phyloP scores from a whole-genome alignment of 331 rosid species.

The Telfairia occidentalis region DNA sequence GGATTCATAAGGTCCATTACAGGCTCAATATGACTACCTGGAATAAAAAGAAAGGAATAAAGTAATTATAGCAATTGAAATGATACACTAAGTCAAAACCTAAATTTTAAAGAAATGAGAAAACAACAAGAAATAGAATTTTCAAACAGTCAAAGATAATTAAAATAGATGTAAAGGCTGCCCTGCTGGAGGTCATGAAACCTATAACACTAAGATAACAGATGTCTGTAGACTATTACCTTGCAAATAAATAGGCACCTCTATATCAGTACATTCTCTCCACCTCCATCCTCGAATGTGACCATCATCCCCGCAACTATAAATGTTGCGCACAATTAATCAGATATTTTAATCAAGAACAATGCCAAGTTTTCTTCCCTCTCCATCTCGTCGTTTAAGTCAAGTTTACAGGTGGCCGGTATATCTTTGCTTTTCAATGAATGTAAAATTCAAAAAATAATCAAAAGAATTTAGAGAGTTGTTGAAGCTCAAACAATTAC shows the following conservation, averaged over 20 bases:
- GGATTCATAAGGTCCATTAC: slow-evolving; percentile 66
- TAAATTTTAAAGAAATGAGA: neutral
- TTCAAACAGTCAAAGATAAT: neutral
- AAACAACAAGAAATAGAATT: neutral
- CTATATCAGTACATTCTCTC: slow-evolving; percentile 43
- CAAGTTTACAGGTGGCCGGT: neutral
- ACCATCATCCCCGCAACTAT: slow-evolving; percentile 91
- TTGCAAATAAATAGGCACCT: slow-evolving; percentile 31
- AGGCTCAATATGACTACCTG: slow-evolving; percentile 63
- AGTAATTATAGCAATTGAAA: neutral
- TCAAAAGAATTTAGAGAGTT: neutral
- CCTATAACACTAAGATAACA: neutral
- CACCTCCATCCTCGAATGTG: slow-evolving; percentile 83
- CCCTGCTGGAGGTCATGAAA: neutral
- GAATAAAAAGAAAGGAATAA: slow-evolving; percentile 13
- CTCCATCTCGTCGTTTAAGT: neutral
- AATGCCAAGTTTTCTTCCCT: neutral
- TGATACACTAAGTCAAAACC: neutral
- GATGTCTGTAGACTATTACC: slow-evolving; percentile 25
- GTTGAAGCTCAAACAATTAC: neutral
- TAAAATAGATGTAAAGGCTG: neutral
- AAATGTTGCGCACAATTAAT: slow-evolving; percentile 12
- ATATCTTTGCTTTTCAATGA: neutral
- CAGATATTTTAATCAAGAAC: neutral
- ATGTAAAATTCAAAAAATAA: neutral